Percentiles rank a stretch among this genome's conserved stretches.
phyloP scores from a whole-genome alignment of 2,329 filamentous ascomycete species.

The Hymenoscyphus salicellus region DNA sequence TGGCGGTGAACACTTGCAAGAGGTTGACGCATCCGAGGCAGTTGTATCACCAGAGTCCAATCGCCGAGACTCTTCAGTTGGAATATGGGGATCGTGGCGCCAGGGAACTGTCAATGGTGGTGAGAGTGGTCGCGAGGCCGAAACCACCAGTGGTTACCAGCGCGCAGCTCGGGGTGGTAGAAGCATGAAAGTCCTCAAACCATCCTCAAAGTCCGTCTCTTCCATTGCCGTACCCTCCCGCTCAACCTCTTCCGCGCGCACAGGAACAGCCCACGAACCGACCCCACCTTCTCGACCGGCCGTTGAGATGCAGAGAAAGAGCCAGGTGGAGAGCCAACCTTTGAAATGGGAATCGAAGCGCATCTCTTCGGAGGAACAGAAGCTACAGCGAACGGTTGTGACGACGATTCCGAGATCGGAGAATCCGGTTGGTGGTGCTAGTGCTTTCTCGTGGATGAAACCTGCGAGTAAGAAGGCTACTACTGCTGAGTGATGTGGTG shows the following conservation, averaged over 20 bases:
- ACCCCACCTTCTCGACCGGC: conserved; percentile 41
- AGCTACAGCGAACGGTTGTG: conserved; percentile 22
- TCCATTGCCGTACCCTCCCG: conserved; percentile 40
- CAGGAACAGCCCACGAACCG: conserved; percentile 53
- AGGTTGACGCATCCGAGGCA: conserved; percentile 17
- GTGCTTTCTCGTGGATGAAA: conserved; percentile 91
- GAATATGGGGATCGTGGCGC: conserved; percentile 71
- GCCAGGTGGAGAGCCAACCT: conserved; percentile 40
- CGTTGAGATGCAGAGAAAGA: conserved; percentile 54
- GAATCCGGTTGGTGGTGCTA: conserved; percentile 89
- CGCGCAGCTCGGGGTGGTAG: conserved; percentile 64
- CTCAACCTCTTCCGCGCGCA: conserved; percentile 44
- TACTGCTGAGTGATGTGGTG: conserved; percentile 14
- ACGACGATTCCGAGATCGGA: conserved; percentile 51
- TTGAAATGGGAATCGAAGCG: conserved; percentile 53
- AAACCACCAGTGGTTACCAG: conserved; percentile 55
- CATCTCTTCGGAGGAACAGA: conserved; percentile 40
- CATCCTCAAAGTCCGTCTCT: conserved; percentile 65
- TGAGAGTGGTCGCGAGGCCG: conserved; percentile 22
- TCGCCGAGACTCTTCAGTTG: conserved; percentile 49
- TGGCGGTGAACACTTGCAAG: conserved; percentile 15
- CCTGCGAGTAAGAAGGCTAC: conserved; percentile 42
- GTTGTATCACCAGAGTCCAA: conserved; percentile 19
- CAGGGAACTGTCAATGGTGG: conserved; percentile 42
- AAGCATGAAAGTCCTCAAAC: conserved; percentile 87